Percentiles rank a stretch among this genome's conserved stretches.
Evolutionary conservation across 2,329 filamentous ascomycete genomes (phyloP).

Genomic region (Lachnellula hyalina): DNA sequence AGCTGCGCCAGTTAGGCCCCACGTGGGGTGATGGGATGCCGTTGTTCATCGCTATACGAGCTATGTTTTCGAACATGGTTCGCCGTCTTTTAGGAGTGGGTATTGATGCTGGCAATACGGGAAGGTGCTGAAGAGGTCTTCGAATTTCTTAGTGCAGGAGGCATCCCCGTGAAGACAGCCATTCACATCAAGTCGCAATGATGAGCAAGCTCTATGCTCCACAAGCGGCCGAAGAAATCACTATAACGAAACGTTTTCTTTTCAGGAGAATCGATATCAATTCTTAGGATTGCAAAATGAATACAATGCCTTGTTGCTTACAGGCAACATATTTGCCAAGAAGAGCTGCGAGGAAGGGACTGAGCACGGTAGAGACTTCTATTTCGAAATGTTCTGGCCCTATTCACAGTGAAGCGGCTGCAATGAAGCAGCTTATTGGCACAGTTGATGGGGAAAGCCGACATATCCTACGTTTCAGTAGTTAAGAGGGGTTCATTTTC

Average conservation of each 20-base stretch:
- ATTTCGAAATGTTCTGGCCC: too few relatives aligned
- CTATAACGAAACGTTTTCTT: background rate
- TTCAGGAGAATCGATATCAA: background rate
- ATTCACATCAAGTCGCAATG: background rate
- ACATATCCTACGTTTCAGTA: too few relatives aligned
- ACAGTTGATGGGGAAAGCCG: too few relatives aligned
- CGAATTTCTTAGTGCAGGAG: background rate
- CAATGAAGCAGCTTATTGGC: too few relatives aligned
- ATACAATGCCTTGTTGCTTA: background rate
- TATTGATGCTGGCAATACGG: background rate
- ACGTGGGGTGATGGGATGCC: background rate
- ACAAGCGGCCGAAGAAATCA: background rate
- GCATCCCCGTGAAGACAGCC: background rate
- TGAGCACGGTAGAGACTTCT: too few relatives aligned
- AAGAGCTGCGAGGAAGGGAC: too few relatives aligned
- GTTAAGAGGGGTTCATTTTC: too few relatives aligned
- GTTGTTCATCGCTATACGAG: background rate
- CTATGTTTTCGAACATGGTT: background rate
- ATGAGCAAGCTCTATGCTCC: background rate
- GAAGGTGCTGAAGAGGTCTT: background rate
- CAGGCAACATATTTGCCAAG: too few relatives aligned
- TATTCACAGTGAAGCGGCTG: too few relatives aligned
- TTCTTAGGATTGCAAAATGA: background rate
- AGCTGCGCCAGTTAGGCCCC: background rate
- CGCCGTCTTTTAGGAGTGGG: background rate